phyloP scores from a whole-genome alignment of 2,329 filamentous ascomycete genomes.

The Alternaria brassicicola region DNA sequence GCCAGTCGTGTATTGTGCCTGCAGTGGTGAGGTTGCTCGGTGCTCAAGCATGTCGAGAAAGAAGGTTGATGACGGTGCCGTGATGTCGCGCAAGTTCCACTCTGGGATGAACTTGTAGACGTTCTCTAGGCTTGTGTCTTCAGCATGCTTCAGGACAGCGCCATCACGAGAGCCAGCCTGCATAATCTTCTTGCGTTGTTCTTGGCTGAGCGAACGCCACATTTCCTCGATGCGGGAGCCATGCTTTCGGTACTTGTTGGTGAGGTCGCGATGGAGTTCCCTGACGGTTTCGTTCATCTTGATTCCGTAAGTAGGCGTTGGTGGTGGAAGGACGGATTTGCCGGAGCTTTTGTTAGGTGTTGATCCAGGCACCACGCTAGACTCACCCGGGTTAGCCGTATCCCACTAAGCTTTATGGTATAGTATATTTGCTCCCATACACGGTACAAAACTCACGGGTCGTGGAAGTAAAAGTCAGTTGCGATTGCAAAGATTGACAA shows the following conservation, averaged over 20 bases:
- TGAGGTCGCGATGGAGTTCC: constrained; percentile 50
- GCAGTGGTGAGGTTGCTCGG: constrained; percentile 39
- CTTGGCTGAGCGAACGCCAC: constrained; percentile 51
- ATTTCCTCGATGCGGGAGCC: constrained; percentile 43
- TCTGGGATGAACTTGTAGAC: constrained; percentile 53
- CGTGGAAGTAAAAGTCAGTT: no score
- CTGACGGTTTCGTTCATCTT: constrained; percentile 23
- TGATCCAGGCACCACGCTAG: background rate
- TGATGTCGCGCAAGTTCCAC: constrained; percentile 53
- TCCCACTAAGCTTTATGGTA: no score
- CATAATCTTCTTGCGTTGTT: constrained; percentile 46
- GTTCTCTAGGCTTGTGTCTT: constrained; percentile 48
- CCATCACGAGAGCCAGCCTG: constrained; percentile 44
- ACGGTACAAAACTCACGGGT: no score
- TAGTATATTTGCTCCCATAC: no score
- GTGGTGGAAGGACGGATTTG: background rate
- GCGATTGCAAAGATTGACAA: no score
- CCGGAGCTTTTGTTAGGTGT: background rate
- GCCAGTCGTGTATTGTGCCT: constrained; percentile 25
- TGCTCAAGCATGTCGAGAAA: constrained; percentile 51
- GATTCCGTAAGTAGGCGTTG: background rate
- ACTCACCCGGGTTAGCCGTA: no score
- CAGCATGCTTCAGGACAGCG: constrained; percentile 44
- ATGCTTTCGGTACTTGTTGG: constrained; percentile 49
- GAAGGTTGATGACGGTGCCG: constrained; percentile 38